Evolutionary conservation across 352 stramenopile genomes (phyloP), one percentile per base, ranked within the genome.

Genomic region (Globisporangium parvum): DNA sequence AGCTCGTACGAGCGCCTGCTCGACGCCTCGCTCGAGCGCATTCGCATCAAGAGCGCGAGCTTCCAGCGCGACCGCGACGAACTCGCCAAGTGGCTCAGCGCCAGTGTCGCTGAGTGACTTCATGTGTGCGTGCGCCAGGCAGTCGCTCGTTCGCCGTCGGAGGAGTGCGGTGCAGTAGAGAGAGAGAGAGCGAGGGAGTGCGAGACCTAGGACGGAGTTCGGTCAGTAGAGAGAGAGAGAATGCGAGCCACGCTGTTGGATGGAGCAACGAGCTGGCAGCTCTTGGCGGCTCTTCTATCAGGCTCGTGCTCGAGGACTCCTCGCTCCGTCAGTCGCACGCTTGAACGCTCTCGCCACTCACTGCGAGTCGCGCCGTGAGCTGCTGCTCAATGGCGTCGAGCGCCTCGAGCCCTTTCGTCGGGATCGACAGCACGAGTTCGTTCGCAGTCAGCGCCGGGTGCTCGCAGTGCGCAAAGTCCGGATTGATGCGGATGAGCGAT

Each of bases 401-500:
- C 17, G 80, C 72, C 15, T 72, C 65, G 21, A 93, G 57, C 10
- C 75, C 79, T 20, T 65, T 88, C 9, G 69, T 65, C 9, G 53
- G 59, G 35, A 93, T 73, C 1, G 74, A 69, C 21, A 91, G 28
- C 9, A 87, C 65, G 14, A 77, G 42, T 0, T 60, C 40, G 49
- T 87, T 77, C 10, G 65, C 46, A 2, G 75, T 26, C 33, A 91
- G 74, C 4, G 76, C 48, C 1, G 66, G 57, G 41, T 88, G 65
- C 17, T 88, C 67, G 53, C 80, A 89, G 10, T 71, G 63, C 18
- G 79, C 67, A 28, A 74, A 65, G 45, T 92, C 85, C 14, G 82
- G 80, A 48, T 94, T 94, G 47, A 94, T 70, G 50, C 85, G 80
- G 57, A 94, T 74, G 9, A 92, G 73, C 15, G 65, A 75, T 1